Evolutionary conservation across 306 rosid genomes (phyloP), one percentile per base, ranked within the genome.

Genomic region (Cercis canadensis): DNA sequence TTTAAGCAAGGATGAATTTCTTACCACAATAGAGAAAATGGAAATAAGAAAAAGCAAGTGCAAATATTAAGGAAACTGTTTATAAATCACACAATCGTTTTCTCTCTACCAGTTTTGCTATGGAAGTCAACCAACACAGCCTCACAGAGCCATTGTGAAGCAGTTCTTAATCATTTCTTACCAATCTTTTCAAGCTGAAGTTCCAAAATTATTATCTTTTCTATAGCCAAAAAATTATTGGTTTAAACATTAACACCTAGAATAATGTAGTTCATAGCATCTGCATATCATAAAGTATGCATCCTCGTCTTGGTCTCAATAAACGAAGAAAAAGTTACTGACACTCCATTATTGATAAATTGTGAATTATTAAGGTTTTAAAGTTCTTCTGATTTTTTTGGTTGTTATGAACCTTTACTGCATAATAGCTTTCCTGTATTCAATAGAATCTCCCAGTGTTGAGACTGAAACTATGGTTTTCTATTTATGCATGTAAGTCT

Each of bases 81-180:
- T 40, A 46, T 16, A 33, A 15, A 70, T 19, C 37, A 32, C 53
- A 39, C 24, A 56, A 50, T 62, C 47, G 32, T 45, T 49, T 70
- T 50, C 37, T 41, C 57, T 57, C 24, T 19, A 47, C 24, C 45
- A 61, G 34, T 49, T 49, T 47, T 31, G 66, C 49, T 55, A 19
- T 46, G 62, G 34, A 66, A 63, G 62, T 37, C 32, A 33, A 40
- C 8, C 16, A 44, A 57, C 16, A 29, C 24, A 13, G 33, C 51
- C 57, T 61, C 15, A 54, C 33, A 24, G 58, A 65, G 49, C 44
- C 67, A 81, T 67, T 67, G 52, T 55, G 53, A 55, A 47, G 41
- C 21, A 47, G 18, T 15, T 43, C 45, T 31, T n/a, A 61, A 44
- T 61, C 75, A 65, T 12, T 70, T 45, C 60, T 45, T 47, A 29